These are phyloP conservation scores for Leccinum pellstonianum DNA, from an alignment of 768 basidiomycete species.

Conservation along the genomic window DNA sequence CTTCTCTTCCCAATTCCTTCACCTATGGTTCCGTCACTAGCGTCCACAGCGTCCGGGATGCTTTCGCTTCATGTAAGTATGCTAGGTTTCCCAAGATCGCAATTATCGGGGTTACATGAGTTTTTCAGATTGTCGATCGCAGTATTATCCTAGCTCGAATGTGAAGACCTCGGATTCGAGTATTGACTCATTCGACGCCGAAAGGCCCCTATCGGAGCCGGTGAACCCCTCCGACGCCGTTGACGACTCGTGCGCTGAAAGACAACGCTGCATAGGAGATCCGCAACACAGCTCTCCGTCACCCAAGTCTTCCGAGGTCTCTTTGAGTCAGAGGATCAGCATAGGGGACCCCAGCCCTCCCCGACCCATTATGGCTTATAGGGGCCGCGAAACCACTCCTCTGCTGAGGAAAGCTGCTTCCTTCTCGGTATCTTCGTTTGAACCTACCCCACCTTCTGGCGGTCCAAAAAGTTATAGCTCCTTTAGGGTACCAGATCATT, in stretches of 20 bases:
- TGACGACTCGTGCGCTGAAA: slow-evolving; percentile 5
- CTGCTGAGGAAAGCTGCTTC: slow-evolving; percentile 41
- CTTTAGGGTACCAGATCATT: background rate
- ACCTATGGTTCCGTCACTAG: slow-evolving; percentile 49
- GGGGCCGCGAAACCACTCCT: slow-evolving; percentile 35
- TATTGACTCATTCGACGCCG: slow-evolving; percentile 40
- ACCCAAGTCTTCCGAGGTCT: slow-evolving; percentile 17
- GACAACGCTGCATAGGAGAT: slow-evolving; percentile 2
- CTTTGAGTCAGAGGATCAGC: slow-evolving; percentile 23
- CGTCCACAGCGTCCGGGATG: slow-evolving; percentile 50
- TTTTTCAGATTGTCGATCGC: slow-evolving; percentile 60
- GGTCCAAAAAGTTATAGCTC: background rate
- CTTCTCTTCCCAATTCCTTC: slow-evolving; percentile 47
- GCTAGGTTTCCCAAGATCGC: background rate
- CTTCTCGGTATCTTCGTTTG: slow-evolving; percentile 25
- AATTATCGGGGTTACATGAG: slow-evolving; percentile 3
- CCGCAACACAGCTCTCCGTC: background rate
- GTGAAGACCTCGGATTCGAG: slow-evolving; percentile 49
- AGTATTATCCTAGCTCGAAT: slow-evolving; percentile 62
- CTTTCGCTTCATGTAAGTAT: slow-evolving; percentile 57
- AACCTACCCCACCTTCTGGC: background rate
- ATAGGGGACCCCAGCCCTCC: background rate
- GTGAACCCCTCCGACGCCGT: background rate
- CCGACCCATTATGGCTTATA: background rate
- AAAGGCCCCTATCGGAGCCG: slow-evolving; percentile 6